Evolutionary conservation across 495 filamentous ascomycete genomes (phyloP).

Genomic region (Aspergillus funiculosus): DNA sequence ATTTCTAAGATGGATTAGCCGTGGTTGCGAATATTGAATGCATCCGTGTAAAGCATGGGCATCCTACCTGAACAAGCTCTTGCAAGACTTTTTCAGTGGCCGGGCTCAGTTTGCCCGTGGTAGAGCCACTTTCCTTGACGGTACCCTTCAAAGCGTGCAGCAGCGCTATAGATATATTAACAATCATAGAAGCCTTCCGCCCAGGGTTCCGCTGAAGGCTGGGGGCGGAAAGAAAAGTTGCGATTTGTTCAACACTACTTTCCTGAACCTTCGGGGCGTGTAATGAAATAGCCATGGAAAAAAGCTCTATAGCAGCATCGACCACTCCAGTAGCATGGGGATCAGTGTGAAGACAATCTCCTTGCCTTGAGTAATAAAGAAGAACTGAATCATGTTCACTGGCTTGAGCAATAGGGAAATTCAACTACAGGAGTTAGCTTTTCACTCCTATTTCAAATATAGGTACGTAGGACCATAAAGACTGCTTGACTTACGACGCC

Average conservation of each 20-base stretch:
- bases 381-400: constrained; percentile 85
- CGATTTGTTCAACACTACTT: constrained; percentile 87
- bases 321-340: constrained; percentile 90
- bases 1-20: constrained; percentile 42
- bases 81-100: constrained; percentile 84
- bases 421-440: constrained; percentile 35
- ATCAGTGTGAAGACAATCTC: constrained; percentile 55
- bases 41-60: not conserved
- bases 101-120: constrained; percentile 65
- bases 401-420: constrained; percentile 72
- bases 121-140: constrained; percentile 66
- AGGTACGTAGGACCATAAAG: not conserved
- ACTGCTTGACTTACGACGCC: constrained; percentile 51
- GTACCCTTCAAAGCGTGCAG: constrained; percentile 76
- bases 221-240: constrained; percentile 73
- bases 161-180: constrained; percentile 83
- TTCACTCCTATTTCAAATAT: constrained; percentile 10
- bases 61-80: constrained; percentile 63
- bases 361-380: constrained; percentile 56
- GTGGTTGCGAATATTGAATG: not conserved
- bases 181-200: constrained; percentile 78
- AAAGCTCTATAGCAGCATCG: constrained; percentile 86
- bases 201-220: constrained; percentile 80
- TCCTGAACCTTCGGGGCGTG: constrained; percentile 90
- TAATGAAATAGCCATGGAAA: constrained; percentile 82